Base-by-base conservation (phyloP, 2,329 filamentous ascomycete genomes). In the Colletotrichum echinochloae region DNA sequence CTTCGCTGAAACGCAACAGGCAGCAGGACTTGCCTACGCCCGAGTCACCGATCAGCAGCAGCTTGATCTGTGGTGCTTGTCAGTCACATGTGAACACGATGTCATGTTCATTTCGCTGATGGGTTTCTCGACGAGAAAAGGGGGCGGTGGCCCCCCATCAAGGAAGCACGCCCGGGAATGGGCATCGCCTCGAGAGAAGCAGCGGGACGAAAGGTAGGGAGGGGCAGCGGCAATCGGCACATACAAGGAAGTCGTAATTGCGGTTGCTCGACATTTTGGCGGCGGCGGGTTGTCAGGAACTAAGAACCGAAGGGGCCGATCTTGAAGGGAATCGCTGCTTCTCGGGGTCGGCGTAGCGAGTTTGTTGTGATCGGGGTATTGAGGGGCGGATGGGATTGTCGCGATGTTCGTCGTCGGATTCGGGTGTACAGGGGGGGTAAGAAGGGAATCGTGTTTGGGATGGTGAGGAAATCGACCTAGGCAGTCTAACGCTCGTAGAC, bases 211-310 rank as follows among this genome's bases (percentile, higher is more conserved):
- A 72, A 66, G 49, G 64, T 73, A 72, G 62, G 60, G 71, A 64
- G 74, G 64, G 66, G 73, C 72, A 62, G 65, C 69, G 70, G 71
- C 74, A 70, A 72, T 74, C 72, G 55, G 59, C 72, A 83, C 91
- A 80, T 91, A 98, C 95, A 84, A 99, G 88, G 84, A 98, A 98
- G 84, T 99, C 96, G 85, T 99, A 99, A 87, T 99, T 99, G 84
- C 96, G 91, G 87, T 95, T 97, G 83, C 93, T 94, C 79, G 96
- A 95, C 96, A 99, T 99, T 77, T 80, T 87, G 82, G 74, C 73
- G 75, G 69, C 65, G 77, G 74, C 33, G 44, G 44, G 35, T 70
- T 56, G 44, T 70, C 51, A 62, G 67, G 64, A 52, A 71, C 68
- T 71, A 52, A 56, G 52, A 68, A 68, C 57, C 64, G 65, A 71